Evolutionary conservation across 345 rosid genomes (phyloP), one percentile per base, ranked within the genome.

Genomic region (Camelina hispida): DNA sequence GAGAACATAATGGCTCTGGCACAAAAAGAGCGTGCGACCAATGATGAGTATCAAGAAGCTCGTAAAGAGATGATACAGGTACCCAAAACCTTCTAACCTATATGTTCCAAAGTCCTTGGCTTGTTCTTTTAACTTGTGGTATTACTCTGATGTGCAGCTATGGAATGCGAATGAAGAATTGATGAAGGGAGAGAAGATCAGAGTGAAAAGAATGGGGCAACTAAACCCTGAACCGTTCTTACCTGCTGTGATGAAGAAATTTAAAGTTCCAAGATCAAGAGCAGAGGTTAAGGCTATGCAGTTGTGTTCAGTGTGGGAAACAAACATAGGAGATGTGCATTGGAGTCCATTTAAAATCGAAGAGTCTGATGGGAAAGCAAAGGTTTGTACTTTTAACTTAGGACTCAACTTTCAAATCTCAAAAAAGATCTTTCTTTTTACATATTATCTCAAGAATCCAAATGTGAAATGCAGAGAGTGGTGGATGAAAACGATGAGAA

Each of bases 21-120:
- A 44, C 52, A 83, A 44, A 82, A 81, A 86, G 84, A 93, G 35
- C 83, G 82, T 9, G 66, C 16, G 72, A 75, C 52, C 50, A 89
- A 89, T 58, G 87, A 87, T 28, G 92, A 93, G 68, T 72, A 84
- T 74, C 92, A 84, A 60, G 89, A 74, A 1, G 94, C 87, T 70
- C 87, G 85, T n/a, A 93, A 91, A 78, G 94, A 81, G 79, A 42
- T 93, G 66, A 86, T 91, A 25, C 66, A 9, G 65, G 98, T 86
- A 71, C n/a, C 81, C 52, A 37, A 37, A 23, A 52, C 25, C 42
- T 18, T 68, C 11, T n/a, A 10, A 46, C 17, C 42, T 32, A 3
- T 23, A 0, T 46, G 30, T 22, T 52, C 30, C 18, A 50, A 14
- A 32, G 9, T 20, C 35, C 13, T 40, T 11, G 7, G 22, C 12